These are phyloP conservation scores for Eimeria falciformis DNA, from an alignment of 169 alveolate species.

Conservation along the genomic window DNA sequence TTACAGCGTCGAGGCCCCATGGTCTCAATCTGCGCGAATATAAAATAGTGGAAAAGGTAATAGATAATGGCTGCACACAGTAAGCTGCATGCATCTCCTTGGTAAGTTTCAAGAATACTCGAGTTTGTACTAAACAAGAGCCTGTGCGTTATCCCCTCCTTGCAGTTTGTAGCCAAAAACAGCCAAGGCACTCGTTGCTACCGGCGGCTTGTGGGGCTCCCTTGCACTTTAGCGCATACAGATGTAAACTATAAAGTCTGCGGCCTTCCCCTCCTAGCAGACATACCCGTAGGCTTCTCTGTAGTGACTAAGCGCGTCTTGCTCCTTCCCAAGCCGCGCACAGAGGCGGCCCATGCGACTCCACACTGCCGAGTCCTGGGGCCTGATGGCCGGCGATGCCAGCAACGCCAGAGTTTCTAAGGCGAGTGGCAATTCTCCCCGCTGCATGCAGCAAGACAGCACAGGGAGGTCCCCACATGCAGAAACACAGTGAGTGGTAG, in stretches of 20 bases:
- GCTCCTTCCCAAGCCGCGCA: slow-evolving; percentile 23
- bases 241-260: too few species aligned
- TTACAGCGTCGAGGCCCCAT: slow-evolving; percentile 90
- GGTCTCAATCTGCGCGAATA: slow-evolving; percentile 81
- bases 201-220: too few species aligned
- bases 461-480: not conserved
- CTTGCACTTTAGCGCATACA: too few species aligned
- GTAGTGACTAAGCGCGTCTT: slow-evolving; percentile 54
- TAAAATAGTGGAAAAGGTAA: too few species aligned
- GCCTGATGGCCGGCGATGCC: slow-evolving; percentile 56
- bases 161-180: too few species aligned
- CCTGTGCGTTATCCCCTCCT: too few species aligned
- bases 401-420: slow-evolving; percentile 47
- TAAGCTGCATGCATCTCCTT: too few species aligned
- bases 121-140: too few species aligned
- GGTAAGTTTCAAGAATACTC: too few species aligned
- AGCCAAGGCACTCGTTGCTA: too few species aligned
- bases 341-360: slow-evolving; percentile 48
- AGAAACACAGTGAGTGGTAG: not conserved
- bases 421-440: slow-evolving; percentile 19
- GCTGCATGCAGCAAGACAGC: slow-evolving; percentile 16
- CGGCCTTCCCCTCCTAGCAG: not conserved
- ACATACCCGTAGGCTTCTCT: slow-evolving; percentile 55
- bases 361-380: slow-evolving; percentile 53
- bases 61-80: too few species aligned